A percentile compares a stretch with the other conserved stretches of the same genome.
phyloP scores from a whole-genome alignment of 495 filamentous ascomycete genomes.

The Ascodesmis nigricans region DNA sequence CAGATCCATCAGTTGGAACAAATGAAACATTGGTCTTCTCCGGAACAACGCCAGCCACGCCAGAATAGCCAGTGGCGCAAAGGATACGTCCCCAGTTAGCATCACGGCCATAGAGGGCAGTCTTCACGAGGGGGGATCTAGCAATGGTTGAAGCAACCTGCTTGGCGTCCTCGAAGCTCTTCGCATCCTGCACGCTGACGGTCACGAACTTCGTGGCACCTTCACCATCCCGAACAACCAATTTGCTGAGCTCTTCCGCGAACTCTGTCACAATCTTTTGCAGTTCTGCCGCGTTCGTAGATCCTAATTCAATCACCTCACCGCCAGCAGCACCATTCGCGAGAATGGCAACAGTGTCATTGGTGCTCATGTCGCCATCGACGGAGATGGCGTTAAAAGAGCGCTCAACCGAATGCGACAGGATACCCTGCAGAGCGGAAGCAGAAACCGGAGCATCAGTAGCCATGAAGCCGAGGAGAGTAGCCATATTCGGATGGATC shows the following conservation, averaged over 20 bases:
- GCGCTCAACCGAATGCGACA: slow-evolving; percentile 53
- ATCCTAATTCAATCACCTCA: slow-evolving; percentile 27
- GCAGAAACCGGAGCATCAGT: slow-evolving; percentile 74
- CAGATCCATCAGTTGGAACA: slow-evolving; percentile 61
- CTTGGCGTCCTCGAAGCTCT: slow-evolving; percentile 22
- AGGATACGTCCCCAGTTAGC: slow-evolving; percentile 97
- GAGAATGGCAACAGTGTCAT: slow-evolving; percentile 84
- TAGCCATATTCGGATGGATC: slow-evolving; percentile 99
- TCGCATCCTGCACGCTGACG: slow-evolving; percentile 44
- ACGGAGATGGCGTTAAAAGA: slow-evolving; percentile 96
- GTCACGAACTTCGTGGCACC: slow-evolving; percentile 97
- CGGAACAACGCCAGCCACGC: slow-evolving; percentile 43
- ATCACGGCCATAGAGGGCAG: slow-evolving; percentile 85
- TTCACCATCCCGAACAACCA: slow-evolving; percentile 89
- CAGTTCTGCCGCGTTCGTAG: slow-evolving; percentile 38
- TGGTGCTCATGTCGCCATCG: slow-evolving; percentile 90
- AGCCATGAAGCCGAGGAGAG: slow-evolving; percentile 76
- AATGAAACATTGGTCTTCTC: slow-evolving; percentile 83
- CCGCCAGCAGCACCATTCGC: slow-evolving; percentile 88
- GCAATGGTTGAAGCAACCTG: slow-evolving; percentile 66
- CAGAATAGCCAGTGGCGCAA: slow-evolving; percentile 80
- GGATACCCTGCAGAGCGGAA: slow-evolving; percentile 39
- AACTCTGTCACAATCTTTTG: slow-evolving; percentile 48
- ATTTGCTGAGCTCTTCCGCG: slow-evolving; percentile 62
- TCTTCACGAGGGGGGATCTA: slow-evolving; percentile 88